Evolutionary conservation across 2,329 filamentous ascomycete genomes (phyloP).

Genomic region (Colletotrichum liriopes): DNA sequence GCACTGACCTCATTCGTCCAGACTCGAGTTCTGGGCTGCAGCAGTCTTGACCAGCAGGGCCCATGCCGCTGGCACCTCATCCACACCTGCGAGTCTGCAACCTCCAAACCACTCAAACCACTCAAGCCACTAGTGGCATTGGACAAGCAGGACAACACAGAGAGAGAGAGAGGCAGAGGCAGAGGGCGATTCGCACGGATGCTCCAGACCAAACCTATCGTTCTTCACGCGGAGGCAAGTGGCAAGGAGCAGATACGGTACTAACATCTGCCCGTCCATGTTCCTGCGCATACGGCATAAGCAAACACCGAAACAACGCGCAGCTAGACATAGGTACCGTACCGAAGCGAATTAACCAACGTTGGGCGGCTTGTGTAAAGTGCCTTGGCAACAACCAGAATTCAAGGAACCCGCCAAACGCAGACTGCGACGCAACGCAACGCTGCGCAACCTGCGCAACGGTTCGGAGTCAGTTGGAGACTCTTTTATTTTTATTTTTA

Average conservation of each 20-base stretch:
- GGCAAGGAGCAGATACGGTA: conserved; percentile 9
- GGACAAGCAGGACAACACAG: not conserved
- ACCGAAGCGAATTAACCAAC: conserved; percentile 6
- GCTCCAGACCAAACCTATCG: conserved; percentile 8
- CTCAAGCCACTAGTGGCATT: conserved; percentile 7
- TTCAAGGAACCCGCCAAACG: conserved; percentile 9
- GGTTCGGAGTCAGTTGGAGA: conserved; percentile 7
- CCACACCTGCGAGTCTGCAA: conserved; percentile 19
- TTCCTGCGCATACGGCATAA: conserved; percentile 1
- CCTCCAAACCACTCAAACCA: not conserved
- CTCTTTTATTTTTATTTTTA: conserved; percentile 13
- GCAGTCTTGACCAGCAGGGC: conserved; percentile 37
- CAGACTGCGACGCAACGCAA: conserved; percentile 29
- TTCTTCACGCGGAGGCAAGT: conserved; percentile 13
- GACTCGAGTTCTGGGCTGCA: conserved; percentile 35
- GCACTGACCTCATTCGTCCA: conserved; percentile 34
- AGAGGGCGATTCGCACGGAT: not conserved
- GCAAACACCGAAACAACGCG: conserved; percentile 13
- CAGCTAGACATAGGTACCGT: not conserved
- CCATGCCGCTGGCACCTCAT: conserved; percentile 40
- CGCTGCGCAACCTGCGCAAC: conserved; percentile 24
- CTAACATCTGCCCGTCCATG: not conserved
- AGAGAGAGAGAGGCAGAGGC: too few species aligned
- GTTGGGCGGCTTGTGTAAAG: conserved; percentile 3
- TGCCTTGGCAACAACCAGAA: not conserved